These are phyloP conservation scores for Saccharomycodes ludwigii DNA, from an alignment of 805 yeast species.

Conservation along the genomic window DNA sequence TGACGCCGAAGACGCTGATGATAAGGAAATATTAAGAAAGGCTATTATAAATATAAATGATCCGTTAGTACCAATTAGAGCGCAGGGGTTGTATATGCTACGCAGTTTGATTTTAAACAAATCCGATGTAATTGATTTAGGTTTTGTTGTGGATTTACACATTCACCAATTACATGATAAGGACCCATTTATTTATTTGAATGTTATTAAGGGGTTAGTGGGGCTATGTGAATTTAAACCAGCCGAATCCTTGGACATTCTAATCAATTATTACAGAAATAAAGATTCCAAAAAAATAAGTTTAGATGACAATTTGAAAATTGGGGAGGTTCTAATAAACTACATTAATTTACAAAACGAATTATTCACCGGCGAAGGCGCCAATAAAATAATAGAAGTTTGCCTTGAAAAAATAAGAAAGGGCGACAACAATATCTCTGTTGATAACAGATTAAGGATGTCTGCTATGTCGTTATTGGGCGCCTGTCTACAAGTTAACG, in stretches of 20 bases:
- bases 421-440: conserved; percentile 13
- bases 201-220: conserved; percentile 69
- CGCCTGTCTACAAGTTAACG: conserved; percentile 44
- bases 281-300: conserved; percentile 16
- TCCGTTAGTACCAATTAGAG: conserved; percentile 72
- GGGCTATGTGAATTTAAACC: conserved; percentile 38
- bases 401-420: conserved; percentile 28
- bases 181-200: conserved; percentile 81
- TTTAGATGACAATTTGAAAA: conserved; percentile 58
- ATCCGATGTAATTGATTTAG: conserved; percentile 38
- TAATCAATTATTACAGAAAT: conserved; percentile 29
- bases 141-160: conserved; percentile 49
- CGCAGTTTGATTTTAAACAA: conserved; percentile 38
- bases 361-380: conserved; percentile 33
- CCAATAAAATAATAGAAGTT: conserved; percentile 30
- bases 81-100: conserved; percentile 65
- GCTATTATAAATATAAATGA: conserved; percentile 65
- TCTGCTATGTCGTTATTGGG: conserved; percentile 86
- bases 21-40: conserved; percentile 32
- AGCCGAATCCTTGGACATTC: conserved; percentile 23
- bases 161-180: conserved; percentile 54
- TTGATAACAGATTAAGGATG: conserved; percentile 59
- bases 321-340: conserved; percentile 71
- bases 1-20: conserved; percentile 8
- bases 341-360: conserved; percentile 39